Percentiles rank a stretch among this genome's conserved stretches.
These are phyloP conservation scores for Dendryphion nanum DNA, from an alignment of 2,329 filamentous ascomycete genomes.

Conservation along the genomic window DNA sequence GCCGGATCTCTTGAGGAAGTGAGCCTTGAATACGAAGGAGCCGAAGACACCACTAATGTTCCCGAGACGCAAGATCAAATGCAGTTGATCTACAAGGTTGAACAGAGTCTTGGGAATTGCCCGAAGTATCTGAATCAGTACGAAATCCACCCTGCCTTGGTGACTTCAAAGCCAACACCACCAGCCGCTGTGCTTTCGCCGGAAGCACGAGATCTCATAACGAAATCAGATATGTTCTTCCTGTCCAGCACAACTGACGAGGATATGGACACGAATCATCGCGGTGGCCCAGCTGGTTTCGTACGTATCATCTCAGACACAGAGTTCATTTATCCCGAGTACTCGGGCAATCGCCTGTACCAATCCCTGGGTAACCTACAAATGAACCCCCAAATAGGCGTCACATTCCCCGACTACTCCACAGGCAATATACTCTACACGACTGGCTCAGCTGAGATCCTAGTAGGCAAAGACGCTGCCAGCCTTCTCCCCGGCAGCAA, in stretches of 20 bases:
- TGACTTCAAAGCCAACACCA: conserved; percentile 54
- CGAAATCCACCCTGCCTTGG: conserved; percentile 55
- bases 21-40: conserved; percentile 25
- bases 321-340: conserved; percentile 75
- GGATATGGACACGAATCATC: conserved; percentile 82
- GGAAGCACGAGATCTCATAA: conserved; percentile 59
- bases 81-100: conserved; percentile 66
- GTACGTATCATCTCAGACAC: conserved; percentile 64
- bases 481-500: conserved; percentile 66
- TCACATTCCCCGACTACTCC: conserved; percentile 72
- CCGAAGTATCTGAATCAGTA: conserved; percentile 85
- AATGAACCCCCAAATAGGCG: conserved; percentile 63
- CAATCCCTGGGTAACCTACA: conserved; percentile 79
- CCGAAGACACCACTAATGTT: conserved; percentile 14
- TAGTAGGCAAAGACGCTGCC: conserved; percentile 63
- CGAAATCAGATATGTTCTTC: conserved; percentile 73
- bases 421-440: conserved; percentile 72
- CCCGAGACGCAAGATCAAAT: conserved; percentile 36
- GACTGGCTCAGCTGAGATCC: conserved; percentile 66
- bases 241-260: conserved; percentile 62
- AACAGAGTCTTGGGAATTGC: conserved; percentile 75
- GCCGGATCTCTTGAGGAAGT: conserved; percentile 56
- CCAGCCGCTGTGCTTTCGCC: conserved; percentile 49
- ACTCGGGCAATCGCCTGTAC: conserved; percentile 80
- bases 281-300: conserved; percentile 74